These are phyloP conservation scores for Kodamaea jinghongensis DNA, from an alignment of 805 yeast genomes.

Conservation along the genomic window DNA sequence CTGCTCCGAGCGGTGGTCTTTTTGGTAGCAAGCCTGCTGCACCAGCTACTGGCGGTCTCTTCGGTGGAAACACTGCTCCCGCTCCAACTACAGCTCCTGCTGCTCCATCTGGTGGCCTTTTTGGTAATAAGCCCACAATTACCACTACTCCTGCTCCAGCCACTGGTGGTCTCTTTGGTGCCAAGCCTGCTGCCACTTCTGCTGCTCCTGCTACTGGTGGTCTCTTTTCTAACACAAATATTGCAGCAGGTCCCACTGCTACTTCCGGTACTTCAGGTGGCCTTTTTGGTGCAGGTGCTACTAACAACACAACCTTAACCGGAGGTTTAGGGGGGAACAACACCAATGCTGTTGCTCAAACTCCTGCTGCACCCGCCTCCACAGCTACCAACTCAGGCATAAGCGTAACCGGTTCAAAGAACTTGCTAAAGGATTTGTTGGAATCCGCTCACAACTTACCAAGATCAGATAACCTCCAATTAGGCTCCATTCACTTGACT, in stretches of 20 bases:
- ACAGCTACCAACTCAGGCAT: not conserved
- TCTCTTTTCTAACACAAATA: constrained; percentile 2
- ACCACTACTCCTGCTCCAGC: constrained; percentile 2
- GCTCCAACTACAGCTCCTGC: constrained; percentile 1
- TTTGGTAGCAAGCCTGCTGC: constrained; percentile 2
- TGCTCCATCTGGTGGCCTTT: constrained; percentile 7
- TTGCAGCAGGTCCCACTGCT: not conserved
- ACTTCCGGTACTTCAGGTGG: constrained; percentile 1
- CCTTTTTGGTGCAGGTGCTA: constrained; percentile 1
- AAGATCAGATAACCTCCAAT: constrained; percentile 50
- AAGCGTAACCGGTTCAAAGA: constrained; percentile 8
- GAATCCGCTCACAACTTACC: constrained; percentile 80
- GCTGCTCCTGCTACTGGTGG: constrained; percentile 2
- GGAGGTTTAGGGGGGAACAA: not conserved
- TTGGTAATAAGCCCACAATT: constrained; percentile 4
- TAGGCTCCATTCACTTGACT: constrained; percentile 80
- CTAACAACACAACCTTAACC: constrained; percentile 7
- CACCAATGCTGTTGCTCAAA: constrained; percentile 1
- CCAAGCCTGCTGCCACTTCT: not conserved
- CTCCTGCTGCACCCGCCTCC: constrained; percentile 1
- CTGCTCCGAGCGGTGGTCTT: constrained; percentile 1
- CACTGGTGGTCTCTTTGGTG: constrained; percentile 8
- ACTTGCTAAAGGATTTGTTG: constrained; percentile 62
- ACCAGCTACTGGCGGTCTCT: not conserved
- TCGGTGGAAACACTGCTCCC: constrained; percentile 4